Conservation (phyloP, 2,329 filamentous ascomycete genomes). For the Venturia aucupariae region DNA sequence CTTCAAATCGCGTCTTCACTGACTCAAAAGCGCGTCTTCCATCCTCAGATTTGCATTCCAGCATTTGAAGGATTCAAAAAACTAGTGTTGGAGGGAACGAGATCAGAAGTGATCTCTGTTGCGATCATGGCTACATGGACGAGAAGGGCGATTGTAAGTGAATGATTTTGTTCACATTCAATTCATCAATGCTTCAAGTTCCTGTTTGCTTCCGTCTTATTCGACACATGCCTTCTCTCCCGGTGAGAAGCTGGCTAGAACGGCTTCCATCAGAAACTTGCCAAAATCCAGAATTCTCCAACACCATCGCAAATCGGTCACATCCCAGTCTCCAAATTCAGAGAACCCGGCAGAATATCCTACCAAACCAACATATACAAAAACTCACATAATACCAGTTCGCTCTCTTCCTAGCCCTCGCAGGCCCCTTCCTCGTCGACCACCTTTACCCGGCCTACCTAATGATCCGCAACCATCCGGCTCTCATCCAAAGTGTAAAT, state of each 20-base stretch:
- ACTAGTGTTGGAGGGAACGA: no score
- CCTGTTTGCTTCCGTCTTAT: not conserved
- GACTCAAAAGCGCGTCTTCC: no score
- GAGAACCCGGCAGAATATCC: not conserved
- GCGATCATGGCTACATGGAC: not conserved
- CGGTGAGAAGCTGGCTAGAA: no score
- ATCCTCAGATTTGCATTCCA: no score
- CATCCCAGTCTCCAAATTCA: no score
- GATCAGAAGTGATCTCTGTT: not conserved
- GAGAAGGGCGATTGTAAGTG: not conserved
- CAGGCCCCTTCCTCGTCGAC: conserved; percentile 24
- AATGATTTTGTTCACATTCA: not conserved
- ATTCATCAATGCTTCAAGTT: not conserved
- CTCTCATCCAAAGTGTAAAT: conserved; percentile 19
- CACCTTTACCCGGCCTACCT: conserved; percentile 19
- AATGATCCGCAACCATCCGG: conserved; percentile 21
- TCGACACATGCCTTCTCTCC: no score
- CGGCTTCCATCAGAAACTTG: no score
- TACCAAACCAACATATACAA: not conserved
- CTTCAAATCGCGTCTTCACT: no score
- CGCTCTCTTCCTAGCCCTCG: conserved; percentile 14
- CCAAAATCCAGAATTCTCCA: no score
- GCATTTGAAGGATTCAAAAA: no score
- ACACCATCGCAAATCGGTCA: not conserved
- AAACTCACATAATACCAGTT: not conserved